Evolutionary conservation across 2,329 filamentous ascomycete genomes (phyloP), one percentile per base, ranked within the genome.

Genomic region (Pyricularia sp.): DNA sequence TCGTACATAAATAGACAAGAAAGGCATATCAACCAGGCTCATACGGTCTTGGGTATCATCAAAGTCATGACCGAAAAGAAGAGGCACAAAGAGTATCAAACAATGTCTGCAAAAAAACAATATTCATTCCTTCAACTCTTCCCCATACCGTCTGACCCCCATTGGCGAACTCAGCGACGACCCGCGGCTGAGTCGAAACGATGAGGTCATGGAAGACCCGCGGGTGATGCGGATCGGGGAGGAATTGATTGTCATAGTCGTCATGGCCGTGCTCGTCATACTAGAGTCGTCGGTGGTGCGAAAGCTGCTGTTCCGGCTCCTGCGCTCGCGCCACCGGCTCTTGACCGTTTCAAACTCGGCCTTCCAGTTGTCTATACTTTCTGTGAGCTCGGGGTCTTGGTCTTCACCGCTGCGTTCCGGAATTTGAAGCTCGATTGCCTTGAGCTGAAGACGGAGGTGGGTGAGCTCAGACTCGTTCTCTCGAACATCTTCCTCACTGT

Each of bases 341-440:
- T 64, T 61, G 66, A 68, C 58, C 55, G 30, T 31, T 58, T 68
- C 66, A n/a, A 63, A 90, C 73, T 89, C 87, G 36, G 83, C 77
- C 76, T 88, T 89, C 84, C 88, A 90, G 71, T 83, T 83, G 70
- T 82, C 78, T 71, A 90, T 88, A 75, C 85, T 87, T 71, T 84
- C 81, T 70, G 83, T 80, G 42, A 90, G 82, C 70, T 88, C 86
- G 31, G 81, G 79, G 75, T 88, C 85, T 1, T 80, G 81, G 69
- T 83, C 81, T 63, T 80, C 77, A 2, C 81, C 80, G 69, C 82
- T 81, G 23, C 33, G 33, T 5, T 50, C 36, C 33, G 65, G 33
- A 20, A 50, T 83, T 72, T 87, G 85, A 23, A 88, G 83, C 78
- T 90, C 86, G 72, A 90, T 83, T 26, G 85, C 86, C 72, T 88